Base-by-base conservation (phyloP, 495 filamentous ascomycete genomes). In the Cladorrhinum samala region DNA sequence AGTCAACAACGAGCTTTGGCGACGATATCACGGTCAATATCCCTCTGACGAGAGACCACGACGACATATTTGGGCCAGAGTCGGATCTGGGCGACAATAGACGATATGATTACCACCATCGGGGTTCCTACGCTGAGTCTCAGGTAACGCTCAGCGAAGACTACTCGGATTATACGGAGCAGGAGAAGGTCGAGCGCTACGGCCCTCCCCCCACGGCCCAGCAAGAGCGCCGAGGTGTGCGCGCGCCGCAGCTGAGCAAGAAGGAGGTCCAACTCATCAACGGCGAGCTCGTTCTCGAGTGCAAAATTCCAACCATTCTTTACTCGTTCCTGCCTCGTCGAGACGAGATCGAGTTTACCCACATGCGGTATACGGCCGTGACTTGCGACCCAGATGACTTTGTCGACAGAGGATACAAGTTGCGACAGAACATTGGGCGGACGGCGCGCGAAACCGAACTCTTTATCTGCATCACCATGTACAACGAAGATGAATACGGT, bases 331-430 rank as follows among this genome's bases (percentile, higher is more conserved):
- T 97, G 43, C 94, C 94, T 0, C 80, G 91, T 27, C 79, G 91
- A 21, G 90, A 97, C 67, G 91, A 95, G 56, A 81, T 88, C 45
- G 94, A 99, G 68, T 99, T 97, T 66, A 99, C 94, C 1, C 92
- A 99, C 66, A 97, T 97, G 94, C 87, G 94, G n/a, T 99, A 99
- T 64, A 97, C 94, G 25, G 94, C 94, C n/a, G 93, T 96, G 33
- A 99, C 94, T 1, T 96, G 92, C 63, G 94, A 99, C 65, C 94
- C 94, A 0, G 91, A 97, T 65, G 91, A 99, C 62, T 99, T 94
- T 58, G 84, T 88, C 0, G 75, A 81, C 14, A 77, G 83, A 46
- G 92, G 93, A 0, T 99, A 97, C 73, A 93, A 94, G 68, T 68
- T 99, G 60, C 86, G 94, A n/a, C 94, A 97, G 69, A 91, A 94